Conservation (phyloP, 257 asterid genomes). For the Thymus mandschuricus region DNA sequence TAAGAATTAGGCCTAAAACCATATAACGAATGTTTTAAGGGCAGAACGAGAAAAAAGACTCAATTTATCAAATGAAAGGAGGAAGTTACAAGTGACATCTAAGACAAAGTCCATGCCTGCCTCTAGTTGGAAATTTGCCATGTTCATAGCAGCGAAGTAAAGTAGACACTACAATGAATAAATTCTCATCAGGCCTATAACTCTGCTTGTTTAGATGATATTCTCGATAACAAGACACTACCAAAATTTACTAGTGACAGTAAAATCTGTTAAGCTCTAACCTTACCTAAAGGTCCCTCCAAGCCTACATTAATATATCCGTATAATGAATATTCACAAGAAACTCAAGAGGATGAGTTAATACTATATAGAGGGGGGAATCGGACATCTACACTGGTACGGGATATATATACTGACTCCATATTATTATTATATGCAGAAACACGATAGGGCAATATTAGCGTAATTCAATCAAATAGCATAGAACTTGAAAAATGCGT, state of each 20-base stretch:
- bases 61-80: not conserved
- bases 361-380: too few relatives aligned
- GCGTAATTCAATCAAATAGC: not conserved
- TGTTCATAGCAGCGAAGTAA: not conserved
- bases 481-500: too few relatives aligned
- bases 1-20: conserved; percentile 31
- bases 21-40: not conserved
- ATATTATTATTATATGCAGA: too few relatives aligned
- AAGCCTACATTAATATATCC: not conserved
- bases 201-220: not conserved
- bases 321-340: not conserved
- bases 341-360: conserved; percentile 14
- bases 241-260: not conserved
- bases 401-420: too few relatives aligned
- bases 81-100: not conserved
- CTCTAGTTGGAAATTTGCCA: not conserved
- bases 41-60: conserved; percentile 9
- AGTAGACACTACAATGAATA: not conserved
- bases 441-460: too few relatives aligned
- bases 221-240: not conserved
- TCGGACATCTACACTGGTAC: too few relatives aligned
- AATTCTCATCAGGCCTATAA: not conserved
- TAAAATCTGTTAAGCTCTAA: not conserved
- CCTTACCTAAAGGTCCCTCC: not conserved
- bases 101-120: not conserved